Evolutionary conservation across 2,329 filamentous ascomycete species (phyloP).

Genomic region (Aspergillus udagawae): DNA sequence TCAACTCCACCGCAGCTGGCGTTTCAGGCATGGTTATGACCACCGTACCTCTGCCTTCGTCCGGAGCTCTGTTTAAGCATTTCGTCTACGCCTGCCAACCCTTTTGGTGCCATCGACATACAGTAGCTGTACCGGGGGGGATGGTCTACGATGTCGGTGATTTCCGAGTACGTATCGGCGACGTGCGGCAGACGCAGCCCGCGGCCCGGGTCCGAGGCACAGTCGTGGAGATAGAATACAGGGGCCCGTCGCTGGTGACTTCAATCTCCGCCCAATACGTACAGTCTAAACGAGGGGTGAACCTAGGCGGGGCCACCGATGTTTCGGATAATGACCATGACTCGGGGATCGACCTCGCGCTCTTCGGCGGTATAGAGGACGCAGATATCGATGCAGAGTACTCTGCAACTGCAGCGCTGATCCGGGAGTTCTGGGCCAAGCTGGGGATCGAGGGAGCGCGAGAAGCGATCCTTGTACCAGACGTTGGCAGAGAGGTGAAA

Average conservation of each 20-base stretch:
- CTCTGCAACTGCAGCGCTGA: conserved; percentile 30
- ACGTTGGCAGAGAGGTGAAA: conserved; percentile 37
- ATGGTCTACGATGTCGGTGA: conserved; percentile 40
- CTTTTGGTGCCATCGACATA: conserved; percentile 41
- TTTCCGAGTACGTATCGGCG: conserved; percentile 41
- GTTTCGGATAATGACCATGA: conserved; percentile 16
- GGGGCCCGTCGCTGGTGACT: conserved; percentile 33
- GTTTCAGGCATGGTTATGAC: conserved; percentile 35
- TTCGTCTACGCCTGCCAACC: conserved; percentile 40
- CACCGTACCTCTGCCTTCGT: conserved; percentile 33
- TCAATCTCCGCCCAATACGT: conserved; percentile 14
- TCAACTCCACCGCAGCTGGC: conserved; percentile 1
- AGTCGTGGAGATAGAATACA: conserved; percentile 44
- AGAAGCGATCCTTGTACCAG: conserved; percentile 41
- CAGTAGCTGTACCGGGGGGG: conserved; percentile 33
- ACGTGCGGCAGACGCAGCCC: conserved; percentile 40
- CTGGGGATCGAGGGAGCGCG: conserved; percentile 35
- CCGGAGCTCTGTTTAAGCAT: conserved; percentile 36
- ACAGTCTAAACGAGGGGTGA: conserved; percentile 1
- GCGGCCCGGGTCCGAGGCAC: conserved; percentile 36
- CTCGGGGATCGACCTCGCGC: conserved; percentile 23
- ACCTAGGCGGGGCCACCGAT: not conserved
- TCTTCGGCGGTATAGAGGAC: conserved; percentile 28
- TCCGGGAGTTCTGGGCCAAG: conserved; percentile 40
- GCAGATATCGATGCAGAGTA: conserved; percentile 38